Evolutionary conservation across 768 basidiomycete genomes (phyloP).

Genomic region (Tubosaeta sp.): DNA sequence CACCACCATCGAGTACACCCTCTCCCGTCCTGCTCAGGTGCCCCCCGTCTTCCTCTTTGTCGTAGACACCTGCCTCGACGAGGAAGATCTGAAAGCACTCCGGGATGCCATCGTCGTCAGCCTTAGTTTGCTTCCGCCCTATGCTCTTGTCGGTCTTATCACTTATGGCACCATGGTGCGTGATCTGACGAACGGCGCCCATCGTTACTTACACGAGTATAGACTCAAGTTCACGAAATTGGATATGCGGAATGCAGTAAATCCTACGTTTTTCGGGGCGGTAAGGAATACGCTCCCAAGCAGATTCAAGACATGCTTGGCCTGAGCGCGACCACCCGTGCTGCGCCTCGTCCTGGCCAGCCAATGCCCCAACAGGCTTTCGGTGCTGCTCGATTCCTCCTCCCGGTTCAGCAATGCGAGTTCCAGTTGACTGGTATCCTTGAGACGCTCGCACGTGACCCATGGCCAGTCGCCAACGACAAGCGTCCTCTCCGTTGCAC

Average conservation of each 20-base stretch:
- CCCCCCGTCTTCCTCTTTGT: constrained; percentile 98
- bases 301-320: constrained; percentile 99
- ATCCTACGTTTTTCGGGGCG: constrained; percentile 98
- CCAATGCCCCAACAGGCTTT: constrained; percentile 75
- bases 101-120: constrained; percentile 94
- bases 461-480: constrained; percentile 97
- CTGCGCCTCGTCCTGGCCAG: constrained; percentile 83
- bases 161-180: constrained; percentile 96
- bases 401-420: constrained; percentile 90
- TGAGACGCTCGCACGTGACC: constrained; percentile 82
- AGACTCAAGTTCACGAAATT: constrained; percentile 99
- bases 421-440: constrained; percentile 94
- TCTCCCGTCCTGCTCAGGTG: constrained; percentile 82
- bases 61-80: constrained; percentile 93
- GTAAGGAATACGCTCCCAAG: constrained; percentile 93
- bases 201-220: not conserved
- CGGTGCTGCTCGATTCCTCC: constrained; percentile 86
- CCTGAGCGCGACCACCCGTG: constrained; percentile 65
- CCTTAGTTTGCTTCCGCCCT: constrained; percentile 88
- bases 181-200: not conserved
- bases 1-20: constrained; percentile 99
- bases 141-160: constrained; percentile 91
- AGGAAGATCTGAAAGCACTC: constrained; percentile 93
- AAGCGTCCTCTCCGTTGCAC: constrained; percentile 92
- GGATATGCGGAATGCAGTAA: constrained; percentile 95